Conservation (phyloP, 1,139 yeast species). For the Arxiozyma bovina region DNA sequence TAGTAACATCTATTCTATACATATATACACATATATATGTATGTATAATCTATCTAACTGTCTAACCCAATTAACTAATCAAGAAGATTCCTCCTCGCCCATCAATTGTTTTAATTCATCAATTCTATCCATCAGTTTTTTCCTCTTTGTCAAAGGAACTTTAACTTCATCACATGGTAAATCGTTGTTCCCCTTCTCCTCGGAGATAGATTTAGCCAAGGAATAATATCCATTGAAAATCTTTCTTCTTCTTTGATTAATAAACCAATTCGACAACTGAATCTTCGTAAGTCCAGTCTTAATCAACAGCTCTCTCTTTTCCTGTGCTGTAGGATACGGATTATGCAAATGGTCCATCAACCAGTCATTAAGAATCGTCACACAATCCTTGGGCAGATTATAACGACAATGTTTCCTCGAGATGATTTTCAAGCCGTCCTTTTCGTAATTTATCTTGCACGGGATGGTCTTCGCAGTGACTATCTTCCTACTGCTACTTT, state of each 20-base stretch:
- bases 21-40: too few relatives aligned
- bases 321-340: constrained; percentile 90
- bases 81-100: neutral
- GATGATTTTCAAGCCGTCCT: constrained; percentile 1
- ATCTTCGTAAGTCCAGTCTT: constrained; percentile 84
- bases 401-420: constrained; percentile 37
- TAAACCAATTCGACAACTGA: constrained; percentile 93
- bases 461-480: constrained; percentile 1
- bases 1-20: too few relatives aligned
- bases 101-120: constrained; percentile 26
- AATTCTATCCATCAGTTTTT: constrained; percentile 35
- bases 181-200: constrained; percentile 5
- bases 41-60: too few relatives aligned
- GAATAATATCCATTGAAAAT: constrained; percentile 36
- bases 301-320: constrained; percentile 68
- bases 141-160: constrained; percentile 29
- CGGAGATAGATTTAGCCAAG: constrained; percentile 18
- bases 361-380: constrained; percentile 76
- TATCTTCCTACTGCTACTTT: neutral
- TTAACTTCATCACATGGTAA: constrained; percentile 7
- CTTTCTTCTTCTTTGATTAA: constrained; percentile 86
- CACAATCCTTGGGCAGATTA: constrained; percentile 83
- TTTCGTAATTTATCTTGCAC: neutral
- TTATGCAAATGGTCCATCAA: constrained; percentile 74
- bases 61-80: too few relatives aligned